Conservation (phyloP, 768 basidiomycete species). For the Suillus subalutaceus region DNA sequence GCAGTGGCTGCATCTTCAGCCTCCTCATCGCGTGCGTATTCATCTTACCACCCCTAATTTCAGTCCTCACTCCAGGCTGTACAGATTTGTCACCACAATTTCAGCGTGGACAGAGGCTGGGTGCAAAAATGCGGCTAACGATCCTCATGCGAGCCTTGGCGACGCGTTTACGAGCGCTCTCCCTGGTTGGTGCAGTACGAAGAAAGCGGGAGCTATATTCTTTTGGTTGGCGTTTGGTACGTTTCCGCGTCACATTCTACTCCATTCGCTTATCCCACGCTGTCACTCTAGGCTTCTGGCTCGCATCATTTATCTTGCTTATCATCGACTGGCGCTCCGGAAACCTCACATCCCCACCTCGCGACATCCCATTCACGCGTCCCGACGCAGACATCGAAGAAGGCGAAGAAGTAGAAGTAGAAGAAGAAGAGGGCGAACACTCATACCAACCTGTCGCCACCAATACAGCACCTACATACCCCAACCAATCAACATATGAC, state of each 20-base stretch:
- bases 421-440: conserved; percentile 43
- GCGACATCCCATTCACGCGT: conserved; percentile 78
- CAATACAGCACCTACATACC: conserved; percentile 24
- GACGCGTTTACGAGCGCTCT: conserved; percentile 69
- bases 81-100: conserved; percentile 73
- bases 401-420: conserved; percentile 51
- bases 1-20: conserved; percentile 63
- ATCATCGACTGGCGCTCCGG: conserved; percentile 80
- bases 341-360: conserved; percentile 46
- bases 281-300: conserved; percentile 66
- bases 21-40: conserved; percentile 76
- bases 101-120: conserved; percentile 89
- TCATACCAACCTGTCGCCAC: conserved; percentile 49
- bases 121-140: conserved; percentile 82
- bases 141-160: conserved; percentile 76
- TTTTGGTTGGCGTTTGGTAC: conserved; percentile 84
- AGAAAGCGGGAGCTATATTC: conserved; percentile 88
- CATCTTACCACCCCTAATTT: conserved; percentile 10
- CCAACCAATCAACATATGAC: conserved; percentile 30
- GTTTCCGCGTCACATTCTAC: conserved; percentile 26
- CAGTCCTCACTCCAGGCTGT: conserved; percentile 20
- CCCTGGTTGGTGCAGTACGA: conserved; percentile 86
- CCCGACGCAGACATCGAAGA: conserved; percentile 55
- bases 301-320: conserved; percentile 63
- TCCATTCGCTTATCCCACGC: conserved; percentile 8